Base-by-base conservation (phyloP, 768 basidiomycete species). In the Kwoniella botswanensis region DNA sequence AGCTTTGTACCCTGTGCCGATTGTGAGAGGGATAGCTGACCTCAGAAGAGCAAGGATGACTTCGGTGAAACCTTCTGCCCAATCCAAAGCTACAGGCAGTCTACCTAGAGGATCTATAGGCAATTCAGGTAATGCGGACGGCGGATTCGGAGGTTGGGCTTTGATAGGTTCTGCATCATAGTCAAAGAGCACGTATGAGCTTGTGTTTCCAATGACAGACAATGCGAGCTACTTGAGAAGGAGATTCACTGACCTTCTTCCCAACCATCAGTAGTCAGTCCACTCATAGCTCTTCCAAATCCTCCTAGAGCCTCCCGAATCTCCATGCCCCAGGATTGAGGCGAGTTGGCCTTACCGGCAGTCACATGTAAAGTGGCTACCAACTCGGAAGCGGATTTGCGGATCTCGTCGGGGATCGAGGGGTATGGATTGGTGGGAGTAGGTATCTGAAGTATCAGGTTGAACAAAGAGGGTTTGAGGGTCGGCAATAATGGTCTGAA, bases 401-500 rank as follows among this genome's bases (percentile, higher is more conserved):
- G 35, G 44, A 75, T 52, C 35, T 71, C 74, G 29, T 15, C 7
- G 2, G 75, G 75, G 12, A 56, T 43, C 4, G 21, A 13, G 18
- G 69, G 65, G 35, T 57, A 21, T 22, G 68, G 58, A 22, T 26
- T 52, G 24, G 63, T 57, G 12, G 70, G 22, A 1, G 71, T 46
- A 2, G 68, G 71, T 44, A 65, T 52, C 24, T 66, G 64, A 10
- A 81, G 70, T 53, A 77, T 71, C 21, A 76, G 66, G 52, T 56
- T 54, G 17, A 57, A 44, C 67, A 72, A 58, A 44, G 67, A 57
- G 4, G 78, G 71, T 12, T 74, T 72, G 21, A 84, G 76, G 13
- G 67, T 68, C 2, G 80, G 77, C 11, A 78, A 44, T 3, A 78
- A 63, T 0, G 83, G 82, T 74, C 82, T 69, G 65, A 79, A 80